Conservation (phyloP, 306 rosid genomes). For the Malus domestica region DNA sequence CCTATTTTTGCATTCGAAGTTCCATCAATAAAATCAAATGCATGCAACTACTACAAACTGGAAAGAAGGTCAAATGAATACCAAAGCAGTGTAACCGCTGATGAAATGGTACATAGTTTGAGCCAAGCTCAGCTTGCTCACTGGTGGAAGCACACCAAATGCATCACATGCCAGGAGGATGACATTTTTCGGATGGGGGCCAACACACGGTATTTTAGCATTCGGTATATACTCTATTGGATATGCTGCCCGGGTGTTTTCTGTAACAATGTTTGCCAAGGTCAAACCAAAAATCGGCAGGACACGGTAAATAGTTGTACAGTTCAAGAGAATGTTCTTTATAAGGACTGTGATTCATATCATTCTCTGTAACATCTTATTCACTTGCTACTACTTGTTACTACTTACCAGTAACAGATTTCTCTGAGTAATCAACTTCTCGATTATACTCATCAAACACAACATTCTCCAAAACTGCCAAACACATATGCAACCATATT, state of each 20-base stretch:
- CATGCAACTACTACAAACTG: not conserved
- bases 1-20: conserved; percentile 29
- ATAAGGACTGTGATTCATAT: not conserved
- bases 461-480: conserved; percentile 79
- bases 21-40: not conserved
- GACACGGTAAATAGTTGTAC: not conserved
- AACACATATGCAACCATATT: not conserved
- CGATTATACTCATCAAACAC: conserved; percentile 78
- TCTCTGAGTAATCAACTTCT: conserved; percentile 78
- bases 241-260: conserved; percentile 87
- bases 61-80: conserved; percentile 15
- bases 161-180: conserved; percentile 91
- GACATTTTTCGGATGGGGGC: conserved; percentile 83
- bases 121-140: conserved; percentile 74
- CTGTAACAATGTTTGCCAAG: conserved; percentile 27
- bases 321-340: not conserved
- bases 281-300: not conserved
- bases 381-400: not conserved
- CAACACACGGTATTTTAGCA: conserved; percentile 85
- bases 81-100: conserved; percentile 94
- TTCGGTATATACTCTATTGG: conserved; percentile 93
- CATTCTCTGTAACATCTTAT: not conserved
- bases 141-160: conserved; percentile 90
- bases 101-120: conserved; percentile 97
- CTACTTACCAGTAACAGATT: conserved; percentile 67